Percentiles rank a stretch among this genome's conserved stretches.
phyloP scores from a whole-genome alignment of 805 yeast species.

The Isabelozyma gotoi region DNA sequence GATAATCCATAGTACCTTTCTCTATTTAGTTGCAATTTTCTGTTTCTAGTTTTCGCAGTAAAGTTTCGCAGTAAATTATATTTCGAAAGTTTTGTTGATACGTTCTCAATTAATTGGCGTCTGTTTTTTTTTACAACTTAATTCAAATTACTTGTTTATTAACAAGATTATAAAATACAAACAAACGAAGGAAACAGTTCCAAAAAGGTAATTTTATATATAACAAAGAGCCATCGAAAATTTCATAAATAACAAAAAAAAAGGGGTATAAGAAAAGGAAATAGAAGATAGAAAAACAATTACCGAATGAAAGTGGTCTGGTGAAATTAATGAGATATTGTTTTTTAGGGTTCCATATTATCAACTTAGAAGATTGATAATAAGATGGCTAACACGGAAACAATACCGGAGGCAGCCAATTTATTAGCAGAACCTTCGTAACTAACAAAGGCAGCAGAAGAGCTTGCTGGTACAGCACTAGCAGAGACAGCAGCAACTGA shows the following conservation, averaged over 20 bases:
- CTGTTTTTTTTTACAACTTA: no score
- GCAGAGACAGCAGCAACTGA: constrained; percentile 1
- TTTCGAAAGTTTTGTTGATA: not conserved
- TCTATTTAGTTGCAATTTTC: no score
- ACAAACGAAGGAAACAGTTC: not conserved
- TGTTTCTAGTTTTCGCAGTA: no score
- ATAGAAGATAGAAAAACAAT: not conserved
- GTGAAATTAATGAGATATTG: not conserved
- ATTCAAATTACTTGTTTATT: not conserved
- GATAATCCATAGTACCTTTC: no score
- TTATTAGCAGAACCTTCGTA: not conserved
- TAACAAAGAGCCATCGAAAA: not conserved
- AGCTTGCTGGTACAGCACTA: not conserved
- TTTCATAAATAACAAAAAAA: not conserved
- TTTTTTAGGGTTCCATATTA: not conserved
- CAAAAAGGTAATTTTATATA: not conserved
- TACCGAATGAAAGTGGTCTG: not conserved
- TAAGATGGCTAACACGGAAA: not conserved
- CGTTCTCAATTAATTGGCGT: not conserved
- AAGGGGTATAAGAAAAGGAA: no score
- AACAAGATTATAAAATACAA: not conserved
- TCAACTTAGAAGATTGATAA: not conserved
- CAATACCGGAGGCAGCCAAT: not conserved
- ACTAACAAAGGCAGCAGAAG: not conserved
- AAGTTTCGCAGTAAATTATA: no score